Evolutionary conservation across 441 rosid species (phyloP), one percentile per base, ranked within the genome.

Genomic region (Pelargonium cotyledonis): DNA sequence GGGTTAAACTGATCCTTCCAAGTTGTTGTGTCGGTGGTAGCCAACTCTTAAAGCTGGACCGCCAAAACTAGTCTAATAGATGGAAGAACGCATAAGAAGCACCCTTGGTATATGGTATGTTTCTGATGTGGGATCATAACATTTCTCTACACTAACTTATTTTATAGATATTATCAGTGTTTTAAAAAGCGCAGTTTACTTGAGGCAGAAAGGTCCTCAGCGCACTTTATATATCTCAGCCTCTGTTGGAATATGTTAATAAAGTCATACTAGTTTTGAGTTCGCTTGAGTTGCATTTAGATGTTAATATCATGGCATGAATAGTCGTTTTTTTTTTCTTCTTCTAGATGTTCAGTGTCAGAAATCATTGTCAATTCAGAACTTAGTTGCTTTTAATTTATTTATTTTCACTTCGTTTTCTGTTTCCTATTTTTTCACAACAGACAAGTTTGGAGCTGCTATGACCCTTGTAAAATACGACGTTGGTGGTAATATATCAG

Each of bases 371-470:
- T n/a, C 5, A n/a, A 16, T 12, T 53, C 7, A 12, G 60, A 53
- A 53, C 19, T 12, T 1, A 16, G 16, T 53, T 53, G 60, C 35
- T 29, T 29, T 29, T 29, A 1, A 29, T 29, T 29, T 14, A 29
- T 29, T 4, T 29, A 14, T 49, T 49, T 53, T 53, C 6, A 53
- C 15, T 60, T 60, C 1, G n/a, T 7, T 2, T 14, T 19, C 38
- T 6, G 23, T 21, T 3, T 41, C 7, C 57, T 76, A 0, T 60
- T 38, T 70, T 35, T 73, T 18, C 23, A 68, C 72, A 35, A 6
- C 89, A 94, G 98, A 94, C 21, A 89, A 91, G 78, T 94, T 94
- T 80, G 97, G 99, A 73, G 82, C 95, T 21, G 91, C 99, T 67
- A 84, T 94, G 96, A 40, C 85, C 10, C 92, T 94, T 15, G 96